Evolutionary conservation across 1,284 basidiomycete species (phyloP), one percentile per base, ranked within the genome.

Genomic region (Heliocybe sulcata): DNA sequence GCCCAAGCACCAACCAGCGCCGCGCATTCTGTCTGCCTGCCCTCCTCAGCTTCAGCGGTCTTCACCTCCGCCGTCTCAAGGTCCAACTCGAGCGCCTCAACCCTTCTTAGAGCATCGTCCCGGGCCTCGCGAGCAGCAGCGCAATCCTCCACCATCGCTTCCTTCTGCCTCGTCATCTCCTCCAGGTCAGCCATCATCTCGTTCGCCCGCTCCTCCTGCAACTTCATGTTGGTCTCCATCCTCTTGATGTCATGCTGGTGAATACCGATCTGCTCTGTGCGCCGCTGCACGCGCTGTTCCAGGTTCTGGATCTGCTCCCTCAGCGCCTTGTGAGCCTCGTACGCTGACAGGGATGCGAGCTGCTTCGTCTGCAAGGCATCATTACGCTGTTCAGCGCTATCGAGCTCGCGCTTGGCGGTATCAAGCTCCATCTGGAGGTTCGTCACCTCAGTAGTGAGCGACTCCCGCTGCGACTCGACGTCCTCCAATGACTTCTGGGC

Each of bases 81-180:
- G 45, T 76, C 74, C n/a, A 74, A 69, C 57, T 79, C 78, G 6
- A 72, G 62, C 42, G 64, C 64, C 53, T 77, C 77, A 48, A 69
- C 63, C 60, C 63, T 65, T 55, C 65, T 64, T 53, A 83, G 64
- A 3, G 87, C 82, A 19, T 76, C 74, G 64, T 90, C 83, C 49
- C 88, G 76, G 23, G 83, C 77, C 56, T 85, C 83, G 53, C 87
- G 74, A 3, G 86, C 85, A 56, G 82, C 82, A 11, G 82, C 81
- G 61, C 88, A 90, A 63, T 90, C 88, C 59, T 90, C 87, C 0
- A 91, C 79, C 85, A 90, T 88, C 2, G 86, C 83, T 51, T 79
- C 79, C 65, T 85, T 87, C 70, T 88, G 78, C 1, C 80, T 76
- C 29, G 70, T 73, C 55, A 82, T 70, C 53, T 78, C 76, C 61